phyloP scores from a whole-genome alignment of 208 protist genomes.

The Trypanosoma melophagium region DNA sequence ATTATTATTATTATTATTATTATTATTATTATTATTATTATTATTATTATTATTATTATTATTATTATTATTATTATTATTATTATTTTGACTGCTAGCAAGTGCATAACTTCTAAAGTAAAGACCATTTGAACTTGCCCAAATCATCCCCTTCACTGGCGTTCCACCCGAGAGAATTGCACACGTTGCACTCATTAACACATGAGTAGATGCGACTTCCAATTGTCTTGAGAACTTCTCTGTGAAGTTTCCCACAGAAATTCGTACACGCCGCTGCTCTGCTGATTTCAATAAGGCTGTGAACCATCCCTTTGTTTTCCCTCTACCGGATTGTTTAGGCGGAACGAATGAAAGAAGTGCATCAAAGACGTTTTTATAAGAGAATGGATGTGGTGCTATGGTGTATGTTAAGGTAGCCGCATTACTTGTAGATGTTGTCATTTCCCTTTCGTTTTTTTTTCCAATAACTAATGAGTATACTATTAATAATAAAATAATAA shows the following conservation, averaged over 20 bases:
- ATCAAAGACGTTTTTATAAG: constrained; percentile 35
- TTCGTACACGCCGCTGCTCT: constrained; percentile 12
- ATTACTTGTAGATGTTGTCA: constrained; percentile 5
- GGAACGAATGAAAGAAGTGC: constrained; percentile 25
- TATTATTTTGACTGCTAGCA: background rate
- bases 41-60: background rate
- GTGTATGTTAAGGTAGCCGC: constrained; percentile 54
- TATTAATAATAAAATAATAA: background rate
- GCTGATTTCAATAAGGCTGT: background rate
- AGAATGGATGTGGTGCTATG: constrained; percentile 45
- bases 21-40: background rate
- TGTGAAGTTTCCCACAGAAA: constrained; percentile 39
- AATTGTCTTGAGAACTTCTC: constrained; percentile 53
- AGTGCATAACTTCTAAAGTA: constrained; percentile 35
- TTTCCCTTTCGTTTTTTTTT: background rate
- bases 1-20: background rate
- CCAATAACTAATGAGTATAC: too few relatives aligned
- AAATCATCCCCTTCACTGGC: constrained; percentile 37
- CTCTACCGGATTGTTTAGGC: background rate
- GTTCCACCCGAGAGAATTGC: constrained; percentile 45
- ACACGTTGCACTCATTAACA: constrained; percentile 52
- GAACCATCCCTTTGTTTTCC: background rate
- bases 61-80: background rate
- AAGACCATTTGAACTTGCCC: constrained; percentile 45
- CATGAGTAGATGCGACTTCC: constrained; percentile 35